Percentiles rank a stretch among this genome's conserved stretches.
phyloP scores from a whole-genome alignment of 495 filamentous ascomycete genomes.

The Trichoderma gamsii region DNA sequence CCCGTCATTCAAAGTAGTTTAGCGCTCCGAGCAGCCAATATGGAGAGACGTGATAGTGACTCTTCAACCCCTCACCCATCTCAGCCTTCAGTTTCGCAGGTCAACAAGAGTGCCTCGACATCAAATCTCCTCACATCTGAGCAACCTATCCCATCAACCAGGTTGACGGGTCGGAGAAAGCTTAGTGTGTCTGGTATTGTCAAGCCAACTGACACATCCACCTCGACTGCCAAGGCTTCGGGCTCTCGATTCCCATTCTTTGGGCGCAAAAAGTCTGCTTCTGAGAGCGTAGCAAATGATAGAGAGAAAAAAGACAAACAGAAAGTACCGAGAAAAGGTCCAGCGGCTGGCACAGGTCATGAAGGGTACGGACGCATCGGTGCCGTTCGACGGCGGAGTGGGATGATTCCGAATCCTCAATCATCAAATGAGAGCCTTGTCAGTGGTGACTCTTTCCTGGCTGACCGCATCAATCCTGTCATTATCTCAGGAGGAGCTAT shows the following conservation, averaged over 20 bases:
- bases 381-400: slow-evolving; percentile 52
- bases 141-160: slow-evolving; percentile 36
- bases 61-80: slow-evolving; percentile 15
- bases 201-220: slow-evolving; percentile 38
- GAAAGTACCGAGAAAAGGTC: slow-evolving; percentile 66
- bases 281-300: slow-evolving; percentile 33
- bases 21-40: slow-evolving; percentile 38
- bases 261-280: slow-evolving; percentile 60
- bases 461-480: slow-evolving; percentile 77
- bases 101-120: slow-evolving; percentile 22
- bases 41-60: slow-evolving; percentile 37
- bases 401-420: slow-evolving; percentile 44
- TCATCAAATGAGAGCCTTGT: slow-evolving; percentile 44
- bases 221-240: slow-evolving; percentile 37
- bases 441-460: slow-evolving; percentile 47
- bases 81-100: neutral
- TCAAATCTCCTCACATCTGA: slow-evolving; percentile 30
- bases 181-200: slow-evolving; percentile 22
- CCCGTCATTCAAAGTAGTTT: slow-evolving; percentile 78
- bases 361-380: slow-evolving; percentile 86
- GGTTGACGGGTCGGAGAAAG: slow-evolving; percentile 12
- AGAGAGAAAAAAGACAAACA: slow-evolving; percentile 43
- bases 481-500: slow-evolving; percentile 73
- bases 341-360: slow-evolving; percentile 87
- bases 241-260: slow-evolving; percentile 68